Conservation (phyloP, 768 basidiomycete genomes). For the Macrolepiota albuminosa region DNA sequence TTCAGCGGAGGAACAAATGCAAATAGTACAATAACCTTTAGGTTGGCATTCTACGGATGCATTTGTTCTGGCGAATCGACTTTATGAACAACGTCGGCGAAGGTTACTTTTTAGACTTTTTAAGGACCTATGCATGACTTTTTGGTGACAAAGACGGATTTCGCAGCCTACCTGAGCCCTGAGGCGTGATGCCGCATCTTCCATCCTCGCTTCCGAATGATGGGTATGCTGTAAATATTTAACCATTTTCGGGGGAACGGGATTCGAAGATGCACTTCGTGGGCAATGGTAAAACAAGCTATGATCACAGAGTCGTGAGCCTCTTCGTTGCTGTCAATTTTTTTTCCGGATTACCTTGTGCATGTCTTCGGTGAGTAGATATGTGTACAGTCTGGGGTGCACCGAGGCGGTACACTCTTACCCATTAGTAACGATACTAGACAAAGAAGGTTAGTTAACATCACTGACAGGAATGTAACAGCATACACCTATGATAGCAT, state of each 20-base stretch:
- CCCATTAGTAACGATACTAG: background rate
- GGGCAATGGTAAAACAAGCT: background rate
- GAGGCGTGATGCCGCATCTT: background rate
- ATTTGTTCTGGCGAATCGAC: too few relatives aligned
- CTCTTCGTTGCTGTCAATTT: background rate
- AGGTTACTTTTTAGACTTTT: background rate
- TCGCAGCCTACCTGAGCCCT: background rate
- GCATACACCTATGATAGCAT: background rate
- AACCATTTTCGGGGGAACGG: background rate
- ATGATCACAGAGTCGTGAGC: background rate
- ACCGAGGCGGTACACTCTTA: background rate
- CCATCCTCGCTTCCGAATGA: slow-evolving; percentile 2
- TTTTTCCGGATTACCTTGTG: background rate
- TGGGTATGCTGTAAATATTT: background rate
- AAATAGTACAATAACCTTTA: background rate
- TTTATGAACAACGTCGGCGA: background rate
- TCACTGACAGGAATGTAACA: background rate
- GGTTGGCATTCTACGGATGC: background rate
- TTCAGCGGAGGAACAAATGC: background rate
- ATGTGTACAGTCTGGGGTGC: background rate
- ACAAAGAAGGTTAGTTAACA: background rate
- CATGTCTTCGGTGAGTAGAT: background rate
- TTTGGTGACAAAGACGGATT: background rate
- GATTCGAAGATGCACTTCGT: background rate
- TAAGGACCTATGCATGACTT: background rate